A percentile compares a stretch with the other conserved stretches of the same genome.
Conservation (phyloP, 2,329 filamentous ascomycete species). For the Xylogone sp. region DNA sequence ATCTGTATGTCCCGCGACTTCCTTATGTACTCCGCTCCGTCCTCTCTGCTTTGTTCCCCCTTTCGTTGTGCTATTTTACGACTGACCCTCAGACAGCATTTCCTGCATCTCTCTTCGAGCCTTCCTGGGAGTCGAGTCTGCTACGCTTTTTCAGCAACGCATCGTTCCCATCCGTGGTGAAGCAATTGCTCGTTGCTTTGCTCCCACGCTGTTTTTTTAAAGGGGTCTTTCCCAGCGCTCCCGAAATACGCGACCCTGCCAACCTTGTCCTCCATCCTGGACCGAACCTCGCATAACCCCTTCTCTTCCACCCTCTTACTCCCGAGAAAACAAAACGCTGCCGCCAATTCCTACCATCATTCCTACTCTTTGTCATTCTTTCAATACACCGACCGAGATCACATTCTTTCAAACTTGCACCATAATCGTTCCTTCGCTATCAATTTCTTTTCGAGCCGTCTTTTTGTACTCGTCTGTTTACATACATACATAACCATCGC, state of each 20-base stretch:
- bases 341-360: too few species aligned
- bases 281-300: too few species aligned
- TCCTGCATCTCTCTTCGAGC: constrained; percentile 18
- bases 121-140: constrained; percentile 7
- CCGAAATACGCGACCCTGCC: background rate
- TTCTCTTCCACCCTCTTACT: too few species aligned
- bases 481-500: too few species aligned
- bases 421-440: too few species aligned
- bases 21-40: constrained; percentile 3
- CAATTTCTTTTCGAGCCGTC: too few species aligned
- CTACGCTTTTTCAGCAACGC: background rate
- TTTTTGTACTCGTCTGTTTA: too few species aligned
- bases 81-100: constrained; percentile 3
- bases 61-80: constrained; percentile 5
- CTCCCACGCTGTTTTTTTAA: too few species aligned
- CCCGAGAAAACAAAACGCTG: too few species aligned
- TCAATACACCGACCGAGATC: too few species aligned
- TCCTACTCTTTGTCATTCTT: too few species aligned
- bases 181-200: background rate
- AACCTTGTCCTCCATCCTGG: background rate
- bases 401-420: too few species aligned
- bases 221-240: background rate
- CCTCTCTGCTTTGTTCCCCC: constrained; percentile 4
- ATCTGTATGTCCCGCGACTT: background rate
- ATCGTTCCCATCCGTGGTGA: background rate